Conservation (phyloP, 495 filamentous ascomycete genomes). For the Penicillium lagena region DNA sequence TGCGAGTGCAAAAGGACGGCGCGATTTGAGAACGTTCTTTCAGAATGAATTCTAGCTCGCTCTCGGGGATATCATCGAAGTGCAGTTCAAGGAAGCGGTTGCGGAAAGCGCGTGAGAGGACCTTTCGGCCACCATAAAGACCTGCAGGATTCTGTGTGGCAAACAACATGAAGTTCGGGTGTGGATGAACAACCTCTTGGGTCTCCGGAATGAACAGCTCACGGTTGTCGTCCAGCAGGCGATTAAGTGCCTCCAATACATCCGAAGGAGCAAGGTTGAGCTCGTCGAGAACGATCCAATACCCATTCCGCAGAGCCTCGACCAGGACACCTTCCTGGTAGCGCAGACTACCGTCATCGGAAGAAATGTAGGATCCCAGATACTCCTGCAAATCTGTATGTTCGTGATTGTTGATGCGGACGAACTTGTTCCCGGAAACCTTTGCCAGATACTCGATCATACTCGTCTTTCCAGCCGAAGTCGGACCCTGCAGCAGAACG, state of each 20-base stretch:
- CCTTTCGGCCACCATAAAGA: conserved; percentile 90
- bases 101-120: conserved; percentile 86
- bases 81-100: conserved; percentile 97
- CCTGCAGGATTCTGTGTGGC: conserved; percentile 98
- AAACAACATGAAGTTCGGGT: conserved; percentile 95
- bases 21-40: conserved; percentile 82
- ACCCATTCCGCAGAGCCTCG: conserved; percentile 81
- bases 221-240: conserved; percentile 93
- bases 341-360: conserved; percentile 69
- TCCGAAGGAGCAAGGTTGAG: conserved; percentile 95
- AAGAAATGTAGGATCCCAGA: conserved; percentile 87
- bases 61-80: conserved; percentile 95
- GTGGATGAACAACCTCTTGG: conserved; percentile 84
- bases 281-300: conserved; percentile 98
- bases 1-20: conserved; percentile 81
- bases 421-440: conserved; percentile 91
- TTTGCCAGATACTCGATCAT: conserved; percentile 99
- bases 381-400: conserved; percentile 99
- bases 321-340: conserved; percentile 96
- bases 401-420: conserved; percentile 98
- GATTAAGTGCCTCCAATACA: conserved; percentile 91
- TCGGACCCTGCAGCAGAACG: conserved; percentile 94
- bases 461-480: conserved; percentile 94
- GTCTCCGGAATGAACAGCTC: conserved; percentile 96
- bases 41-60: conserved; percentile 88